Conservation (phyloP, 2,329 filamentous ascomycete species). For the Pseudogymnoascus sp. region DNA sequence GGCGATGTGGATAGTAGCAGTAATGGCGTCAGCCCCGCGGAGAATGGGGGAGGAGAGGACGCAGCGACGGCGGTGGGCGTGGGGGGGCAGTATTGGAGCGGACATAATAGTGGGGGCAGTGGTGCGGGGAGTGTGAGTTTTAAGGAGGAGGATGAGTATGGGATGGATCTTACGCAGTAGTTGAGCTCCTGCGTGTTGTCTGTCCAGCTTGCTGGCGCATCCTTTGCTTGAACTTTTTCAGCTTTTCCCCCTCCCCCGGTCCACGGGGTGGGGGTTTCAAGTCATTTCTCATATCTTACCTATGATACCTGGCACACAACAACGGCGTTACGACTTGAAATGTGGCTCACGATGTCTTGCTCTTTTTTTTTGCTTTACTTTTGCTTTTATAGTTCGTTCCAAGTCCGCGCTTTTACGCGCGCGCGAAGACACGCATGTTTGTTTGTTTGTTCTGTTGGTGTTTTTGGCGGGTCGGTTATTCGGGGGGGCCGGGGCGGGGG, state of each 20-base stretch:
- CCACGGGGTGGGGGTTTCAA: background rate
- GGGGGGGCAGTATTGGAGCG: slow-evolving; percentile 55
- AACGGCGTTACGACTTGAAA: background rate
- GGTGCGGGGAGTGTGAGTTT: slow-evolving; percentile 64
- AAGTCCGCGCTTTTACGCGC: background rate
- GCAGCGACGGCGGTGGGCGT: slow-evolving; percentile 23
- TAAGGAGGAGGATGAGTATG: slow-evolving; percentile 92
- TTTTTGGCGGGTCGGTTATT: background rate
- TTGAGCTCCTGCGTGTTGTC: slow-evolving; percentile 12
- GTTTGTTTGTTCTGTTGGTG: background rate
- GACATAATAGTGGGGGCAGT: slow-evolving; percentile 65
- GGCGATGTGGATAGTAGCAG: background rate
- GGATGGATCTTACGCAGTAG: slow-evolving; percentile 63
- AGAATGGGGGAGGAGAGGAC: slow-evolving; percentile 23
- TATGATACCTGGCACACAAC: background rate
- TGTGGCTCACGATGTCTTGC: background rate
- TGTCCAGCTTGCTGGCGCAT: background rate
- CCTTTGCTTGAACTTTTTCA: background rate
- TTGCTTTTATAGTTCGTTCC: no score
- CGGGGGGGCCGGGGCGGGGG: no score
- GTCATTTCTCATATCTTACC: background rate
- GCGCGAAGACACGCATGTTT: background rate
- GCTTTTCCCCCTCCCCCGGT: background rate
- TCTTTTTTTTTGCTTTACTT: background rate
- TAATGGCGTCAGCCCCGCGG: background rate